Conservation (phyloP, 2,329 filamentous ascomycete genomes). For the Cladophialophora carrionii region DNA sequence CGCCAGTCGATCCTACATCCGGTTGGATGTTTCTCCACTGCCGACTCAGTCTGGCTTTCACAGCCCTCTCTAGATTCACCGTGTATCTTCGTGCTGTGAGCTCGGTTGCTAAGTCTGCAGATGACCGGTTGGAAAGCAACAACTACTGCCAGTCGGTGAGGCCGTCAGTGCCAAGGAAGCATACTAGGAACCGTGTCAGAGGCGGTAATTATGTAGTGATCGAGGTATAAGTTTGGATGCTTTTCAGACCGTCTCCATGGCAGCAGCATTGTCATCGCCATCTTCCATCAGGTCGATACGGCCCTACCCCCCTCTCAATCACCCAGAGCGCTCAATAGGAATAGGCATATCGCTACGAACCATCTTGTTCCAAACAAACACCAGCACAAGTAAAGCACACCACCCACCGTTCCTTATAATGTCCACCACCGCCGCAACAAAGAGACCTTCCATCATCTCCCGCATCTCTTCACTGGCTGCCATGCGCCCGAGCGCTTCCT, state of each 20-base stretch:
- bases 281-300: background rate
- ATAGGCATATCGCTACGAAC: too few species aligned
- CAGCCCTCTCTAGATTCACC: conserved; percentile 11
- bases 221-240: conserved; percentile 11
- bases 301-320: background rate
- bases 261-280: background rate
- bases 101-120: conserved; percentile 1
- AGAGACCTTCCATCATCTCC: conserved; percentile 12
- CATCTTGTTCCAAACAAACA: background rate
- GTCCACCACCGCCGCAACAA: conserved; percentile 14
- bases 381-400: too few species aligned
- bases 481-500: conserved; percentile 5
- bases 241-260: background rate
- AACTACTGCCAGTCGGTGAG: background rate
- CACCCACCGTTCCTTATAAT: background rate
- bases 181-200: background rate
- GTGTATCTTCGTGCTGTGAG: background rate
- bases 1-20: background rate
- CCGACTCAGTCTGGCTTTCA: conserved; percentile 15
- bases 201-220: background rate
- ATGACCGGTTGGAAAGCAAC: conserved; percentile 1
- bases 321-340: background rate
- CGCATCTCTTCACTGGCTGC: conserved; percentile 17
- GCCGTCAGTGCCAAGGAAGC: conserved; percentile 5
- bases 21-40: conserved; percentile 20